Evolutionary conservation across 495 filamentous ascomycete species (phyloP).

Genomic region (Neurospora africana): DNA sequence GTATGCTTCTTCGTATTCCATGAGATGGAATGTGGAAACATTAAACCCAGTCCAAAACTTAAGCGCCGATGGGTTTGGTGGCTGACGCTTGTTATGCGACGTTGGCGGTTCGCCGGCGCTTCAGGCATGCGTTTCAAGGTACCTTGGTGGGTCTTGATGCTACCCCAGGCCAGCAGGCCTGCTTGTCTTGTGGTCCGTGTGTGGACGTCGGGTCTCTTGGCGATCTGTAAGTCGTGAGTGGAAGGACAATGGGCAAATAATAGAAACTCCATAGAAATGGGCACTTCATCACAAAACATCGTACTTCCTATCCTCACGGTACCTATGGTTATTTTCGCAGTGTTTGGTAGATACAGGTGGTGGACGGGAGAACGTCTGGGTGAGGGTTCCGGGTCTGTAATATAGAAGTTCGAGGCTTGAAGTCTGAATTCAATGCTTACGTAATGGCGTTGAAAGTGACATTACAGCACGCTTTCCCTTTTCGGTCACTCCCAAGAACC

Average conservation of each 20-base stretch:
- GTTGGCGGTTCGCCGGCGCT: background rate
- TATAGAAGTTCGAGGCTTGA: background rate
- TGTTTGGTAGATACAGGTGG: no score
- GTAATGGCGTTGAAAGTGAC: background rate
- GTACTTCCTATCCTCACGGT: background rate
- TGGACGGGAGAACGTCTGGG: background rate
- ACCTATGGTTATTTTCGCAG: no score
- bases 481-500: background rate
- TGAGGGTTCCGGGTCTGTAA: background rate
- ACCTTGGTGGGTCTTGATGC: background rate
- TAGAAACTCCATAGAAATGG: background rate
- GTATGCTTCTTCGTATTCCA: background rate
- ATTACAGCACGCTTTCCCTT: background rate
- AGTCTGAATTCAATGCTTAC: background rate
- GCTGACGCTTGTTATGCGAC: background rate
- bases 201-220: background rate
- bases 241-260: background rate
- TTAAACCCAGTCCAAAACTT: background rate
- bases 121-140: background rate
- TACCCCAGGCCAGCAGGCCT: background rate
- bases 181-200: background rate
- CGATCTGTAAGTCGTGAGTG: background rate
- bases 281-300: background rate
- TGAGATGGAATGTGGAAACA: background rate
- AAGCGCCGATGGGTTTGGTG: background rate